These are phyloP conservation scores for Lodderomyces oxycetoniae DNA, from an alignment of 1,139 yeast species.

Conservation along the genomic window DNA sequence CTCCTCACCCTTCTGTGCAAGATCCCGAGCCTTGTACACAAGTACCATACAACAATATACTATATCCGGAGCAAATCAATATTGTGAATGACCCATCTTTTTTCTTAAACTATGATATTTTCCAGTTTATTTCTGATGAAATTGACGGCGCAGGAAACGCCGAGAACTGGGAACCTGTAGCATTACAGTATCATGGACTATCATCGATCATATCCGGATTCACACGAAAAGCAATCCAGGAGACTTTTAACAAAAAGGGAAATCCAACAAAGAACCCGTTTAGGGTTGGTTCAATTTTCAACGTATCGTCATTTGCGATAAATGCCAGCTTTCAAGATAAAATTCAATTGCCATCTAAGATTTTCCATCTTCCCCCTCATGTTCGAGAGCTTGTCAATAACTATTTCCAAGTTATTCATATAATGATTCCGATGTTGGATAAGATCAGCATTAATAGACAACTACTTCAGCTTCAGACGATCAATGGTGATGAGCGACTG, in stretches of 20 bases:
- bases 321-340: slow-evolving; percentile 15
- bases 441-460: slow-evolving; percentile 17
- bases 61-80: slow-evolving; percentile 3
- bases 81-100: slow-evolving; percentile 17
- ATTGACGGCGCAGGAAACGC: slow-evolving; percentile 12
- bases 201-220: slow-evolving; percentile 23
- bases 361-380: slow-evolving; percentile 19
- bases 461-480: slow-evolving; percentile 11
- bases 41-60: neutral
- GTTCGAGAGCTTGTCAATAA: slow-evolving; percentile 15
- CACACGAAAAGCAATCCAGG: slow-evolving; percentile 15
- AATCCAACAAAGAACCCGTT: slow-evolving; percentile 17
- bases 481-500: slow-evolving; percentile 8
- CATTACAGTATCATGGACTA: slow-evolving; percentile 22
- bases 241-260: slow-evolving; percentile 10
- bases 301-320: slow-evolving; percentile 19
- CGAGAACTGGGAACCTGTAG: slow-evolving; percentile 19
- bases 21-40: no score
- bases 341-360: slow-evolving; percentile 15
- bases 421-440: slow-evolving; percentile 23
- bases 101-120: slow-evolving; percentile 18
- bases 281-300: slow-evolving; percentile 23
- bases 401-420: slow-evolving; percentile 19
- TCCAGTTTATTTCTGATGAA: slow-evolving; percentile 18
- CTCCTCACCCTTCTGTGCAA: no score